Percentiles rank a stretch among this genome's conserved stretches.
These are phyloP conservation scores for Lactifluus volemus DNA, from an alignment of 768 basidiomycete species.

Conservation along the genomic window DNA sequence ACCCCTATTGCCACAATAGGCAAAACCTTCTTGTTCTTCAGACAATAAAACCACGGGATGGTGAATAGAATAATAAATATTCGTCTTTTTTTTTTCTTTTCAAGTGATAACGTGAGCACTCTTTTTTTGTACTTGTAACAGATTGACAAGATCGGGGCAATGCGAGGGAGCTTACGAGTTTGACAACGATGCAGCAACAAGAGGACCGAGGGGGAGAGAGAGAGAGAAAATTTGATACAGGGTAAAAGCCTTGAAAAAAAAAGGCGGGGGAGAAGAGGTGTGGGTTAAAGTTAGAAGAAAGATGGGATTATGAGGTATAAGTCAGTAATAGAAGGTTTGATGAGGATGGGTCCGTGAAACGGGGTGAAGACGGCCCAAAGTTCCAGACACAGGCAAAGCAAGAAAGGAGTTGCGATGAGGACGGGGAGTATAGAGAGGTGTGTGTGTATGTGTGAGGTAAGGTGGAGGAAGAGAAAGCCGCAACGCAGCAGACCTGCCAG, in stretches of 20 bases:
- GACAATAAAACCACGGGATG: neutral
- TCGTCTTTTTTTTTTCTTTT: neutral
- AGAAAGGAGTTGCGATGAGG: neutral
- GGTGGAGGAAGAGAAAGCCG: neutral
- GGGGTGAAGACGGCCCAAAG: neutral
- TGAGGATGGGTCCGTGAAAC: neutral
- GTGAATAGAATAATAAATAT: neutral
- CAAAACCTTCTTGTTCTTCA: neutral
- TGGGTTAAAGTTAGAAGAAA: neutral
- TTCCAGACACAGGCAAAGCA: neutral
- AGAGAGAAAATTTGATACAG: neutral
- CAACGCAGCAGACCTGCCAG: neutral
- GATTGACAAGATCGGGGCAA: neutral
- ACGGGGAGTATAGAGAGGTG: neutral
- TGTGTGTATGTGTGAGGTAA: neutral
- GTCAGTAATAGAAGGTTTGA: neutral
- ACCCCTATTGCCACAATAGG: too few species aligned
- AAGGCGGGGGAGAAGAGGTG: neutral
- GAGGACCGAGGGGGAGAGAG: neutral
- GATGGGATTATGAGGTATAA: neutral
- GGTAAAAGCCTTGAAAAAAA: neutral
- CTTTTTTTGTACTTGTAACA: neutral
- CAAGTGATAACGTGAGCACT: neutral
- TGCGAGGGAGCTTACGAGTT: neutral
- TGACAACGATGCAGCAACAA: neutral